phyloP scores from a whole-genome alignment of 495 filamentous ascomycete genomes.

The Cetradonia linearis region DNA sequence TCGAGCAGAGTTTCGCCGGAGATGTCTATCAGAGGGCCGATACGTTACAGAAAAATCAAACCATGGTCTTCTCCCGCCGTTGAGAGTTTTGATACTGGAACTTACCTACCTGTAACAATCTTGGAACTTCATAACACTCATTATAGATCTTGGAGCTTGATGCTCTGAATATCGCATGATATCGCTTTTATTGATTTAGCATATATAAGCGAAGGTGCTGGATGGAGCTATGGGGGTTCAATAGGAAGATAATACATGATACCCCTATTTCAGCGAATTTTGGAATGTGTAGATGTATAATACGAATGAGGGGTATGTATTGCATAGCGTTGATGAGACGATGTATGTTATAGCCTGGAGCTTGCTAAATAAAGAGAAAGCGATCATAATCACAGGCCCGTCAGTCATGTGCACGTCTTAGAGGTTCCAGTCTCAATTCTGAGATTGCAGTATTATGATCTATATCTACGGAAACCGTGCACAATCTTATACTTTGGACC shows the following conservation, averaged over 20 bases:
- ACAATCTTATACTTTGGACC: no score
- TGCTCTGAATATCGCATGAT: background rate
- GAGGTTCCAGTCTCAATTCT: no score
- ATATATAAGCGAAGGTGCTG: constrained; percentile 13
- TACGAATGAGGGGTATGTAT: background rate
- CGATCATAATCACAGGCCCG: no score
- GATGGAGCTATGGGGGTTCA: constrained; percentile 5
- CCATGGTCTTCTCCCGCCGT: constrained; percentile 22
- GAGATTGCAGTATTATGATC: no score
- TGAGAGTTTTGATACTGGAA: background rate
- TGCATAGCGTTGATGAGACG: background rate
- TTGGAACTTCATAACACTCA: background rate
- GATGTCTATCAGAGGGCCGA: constrained; percentile 70
- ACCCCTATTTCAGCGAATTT: background rate
- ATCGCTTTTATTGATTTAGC: background rate
- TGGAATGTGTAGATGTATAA: background rate
- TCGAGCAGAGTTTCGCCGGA: constrained; percentile 53
- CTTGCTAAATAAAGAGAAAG: background rate
- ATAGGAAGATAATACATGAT: constrained; percentile 2
- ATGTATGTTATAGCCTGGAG: background rate
- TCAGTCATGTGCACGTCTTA: no score
- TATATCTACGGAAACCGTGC: no score
- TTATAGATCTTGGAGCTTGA: background rate
- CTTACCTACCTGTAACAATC: background rate
- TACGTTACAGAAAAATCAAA: constrained; percentile 50